Base-by-base conservation (phyloP, 768 basidiomycete species). In the Mycena olivaceomarginata region DNA sequence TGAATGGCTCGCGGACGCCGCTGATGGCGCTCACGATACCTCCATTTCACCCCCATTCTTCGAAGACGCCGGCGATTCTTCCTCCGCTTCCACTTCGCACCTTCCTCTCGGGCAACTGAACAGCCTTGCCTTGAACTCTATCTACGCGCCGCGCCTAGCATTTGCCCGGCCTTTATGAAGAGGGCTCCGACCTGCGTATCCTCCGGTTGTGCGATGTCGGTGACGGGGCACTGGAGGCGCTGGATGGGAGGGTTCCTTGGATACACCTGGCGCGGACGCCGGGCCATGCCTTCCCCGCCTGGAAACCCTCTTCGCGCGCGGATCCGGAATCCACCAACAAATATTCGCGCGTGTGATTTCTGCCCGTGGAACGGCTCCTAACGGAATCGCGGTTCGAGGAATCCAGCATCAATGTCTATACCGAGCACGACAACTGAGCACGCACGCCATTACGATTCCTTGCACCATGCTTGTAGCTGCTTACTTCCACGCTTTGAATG, bases 51-150 rank as follows among this genome's bases (percentile, higher is more conserved):
- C 63, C 9, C 56, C 67, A 12, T 22, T 59, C 13, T 9, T 18
- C 15, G 46, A 57, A 18, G 53, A 59, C 69, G 62, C n/a, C 43
- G 65, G 56, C 12, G 41, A n/a, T n/a, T 45, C 57, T 9, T 45
- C 48, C 64, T 71, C 48, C 57, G 51, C 77, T 48, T 57, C 73
- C 31, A 48, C 75, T 40, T 74, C 72, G 62, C 74, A 70, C 16
- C 76, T 86, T 40, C 84, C 84, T 12, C 73, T 84, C 4, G 75
- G 77, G 8, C 71, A 75, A 43, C 77, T 89, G 37, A 72, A 72
- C 12, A 81, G 80, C 4, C 79, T 89, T n/a, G 79, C 84, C 51
- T 77, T 89, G 15, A 80, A 82, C 48, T 76, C 81, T 22, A 79
- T 89, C 25, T 79, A 78, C 51, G 75, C 85, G 15, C 72, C 74